These are phyloP conservation scores for Hyphochytrium catenoides DNA, from an alignment of 352 stramenopile genomes.

Conservation along the genomic window DNA sequence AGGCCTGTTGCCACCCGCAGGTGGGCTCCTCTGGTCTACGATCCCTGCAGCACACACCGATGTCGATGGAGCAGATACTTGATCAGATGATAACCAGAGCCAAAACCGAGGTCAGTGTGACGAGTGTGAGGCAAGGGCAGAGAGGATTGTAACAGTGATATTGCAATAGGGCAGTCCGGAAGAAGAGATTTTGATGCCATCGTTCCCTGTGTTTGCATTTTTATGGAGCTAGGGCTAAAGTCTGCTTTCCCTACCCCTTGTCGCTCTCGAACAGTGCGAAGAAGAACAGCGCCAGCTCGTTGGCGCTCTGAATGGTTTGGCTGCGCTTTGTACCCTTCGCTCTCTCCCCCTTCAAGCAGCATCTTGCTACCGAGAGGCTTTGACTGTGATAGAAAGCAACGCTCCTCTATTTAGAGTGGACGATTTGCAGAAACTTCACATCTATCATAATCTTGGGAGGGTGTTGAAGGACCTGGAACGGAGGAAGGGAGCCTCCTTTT, in stretches of 20 bases:
- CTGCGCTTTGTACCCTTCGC: too few relatives aligned
- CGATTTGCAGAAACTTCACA: conserved; percentile 9
- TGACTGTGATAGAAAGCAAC: too few relatives aligned
- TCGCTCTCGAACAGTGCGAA: too few relatives aligned
- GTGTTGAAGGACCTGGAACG: conserved; percentile 3
- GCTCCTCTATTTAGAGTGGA: conserved; percentile 9
- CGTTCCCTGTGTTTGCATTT: too few relatives aligned
- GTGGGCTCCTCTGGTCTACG: conserved; percentile 23
- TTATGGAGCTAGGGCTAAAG: too few relatives aligned
- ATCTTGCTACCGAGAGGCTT: too few relatives aligned
- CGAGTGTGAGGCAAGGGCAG: conserved; percentile 15
- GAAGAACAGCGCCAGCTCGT: conserved; percentile 47
- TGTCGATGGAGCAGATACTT: conserved; percentile 58
- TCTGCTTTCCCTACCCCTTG: too few relatives aligned
- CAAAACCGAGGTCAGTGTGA: too few relatives aligned
- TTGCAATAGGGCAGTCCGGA: conserved; percentile 20
- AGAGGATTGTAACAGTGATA: background rate
- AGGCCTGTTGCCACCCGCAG: conserved; percentile 76
- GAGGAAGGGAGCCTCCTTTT: background rate
- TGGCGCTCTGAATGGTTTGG: conserved; percentile 39
- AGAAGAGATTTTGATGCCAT: too few relatives aligned
- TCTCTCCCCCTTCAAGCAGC: too few relatives aligned
- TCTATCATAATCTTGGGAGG: conserved; percentile 8
- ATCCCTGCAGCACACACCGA: conserved; percentile 4
- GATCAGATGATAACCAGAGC: conserved; percentile 27